Conservation (phyloP, 1,284 basidiomycete species). For the Microbotryum saponariae region DNA sequence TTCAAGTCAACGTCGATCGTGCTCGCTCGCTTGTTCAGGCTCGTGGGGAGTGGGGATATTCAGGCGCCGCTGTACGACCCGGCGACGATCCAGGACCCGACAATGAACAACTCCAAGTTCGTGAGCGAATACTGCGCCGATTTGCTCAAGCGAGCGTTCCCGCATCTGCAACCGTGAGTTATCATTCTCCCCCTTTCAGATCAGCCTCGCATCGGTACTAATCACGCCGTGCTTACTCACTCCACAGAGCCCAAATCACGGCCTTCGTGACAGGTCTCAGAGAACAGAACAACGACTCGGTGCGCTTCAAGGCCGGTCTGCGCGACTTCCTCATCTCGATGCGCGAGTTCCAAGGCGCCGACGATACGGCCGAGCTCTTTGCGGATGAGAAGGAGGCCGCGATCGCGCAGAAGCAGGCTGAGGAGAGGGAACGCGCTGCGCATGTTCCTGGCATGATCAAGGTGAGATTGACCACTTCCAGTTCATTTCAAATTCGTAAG, state of each 20-base stretch:
- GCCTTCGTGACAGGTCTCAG: slow-evolving; percentile 72
- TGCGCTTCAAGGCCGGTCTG: slow-evolving; percentile 87
- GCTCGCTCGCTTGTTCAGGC: slow-evolving; percentile 87
- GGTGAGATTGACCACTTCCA: too few species aligned
- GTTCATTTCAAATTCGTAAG: too few species aligned
- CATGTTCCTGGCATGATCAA: slow-evolving; percentile 95
- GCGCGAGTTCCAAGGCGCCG: slow-evolving; percentile 68
- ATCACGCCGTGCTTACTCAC: slow-evolving; percentile 39
- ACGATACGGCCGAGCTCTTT: slow-evolving; percentile 74
- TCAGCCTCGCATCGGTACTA: slow-evolving; percentile 21
- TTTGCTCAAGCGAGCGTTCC: slow-evolving; percentile 78
- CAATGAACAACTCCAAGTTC: slow-evolving; percentile 72
- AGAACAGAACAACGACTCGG: slow-evolving; percentile 80
- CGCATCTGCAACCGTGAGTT: slow-evolving; percentile 72
- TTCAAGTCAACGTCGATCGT: slow-evolving; percentile 70
- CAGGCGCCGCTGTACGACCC: slow-evolving; percentile 81
- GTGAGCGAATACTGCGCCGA: slow-evolving; percentile 77
- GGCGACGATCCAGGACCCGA: slow-evolving; percentile 61
- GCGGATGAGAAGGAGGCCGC: slow-evolving; percentile 94
- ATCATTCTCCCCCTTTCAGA: slow-evolving; percentile 1
- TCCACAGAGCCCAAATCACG: slow-evolving; percentile 56
- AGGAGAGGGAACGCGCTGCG: slow-evolving; percentile 80
- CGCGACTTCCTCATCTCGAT: slow-evolving; percentile 70
- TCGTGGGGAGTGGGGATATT: slow-evolving; percentile 77
- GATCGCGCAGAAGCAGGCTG: slow-evolving; percentile 56